Conservation (phyloP, 176 grass and related monocot genomes). For the Aegilops sharonensis region DNA sequence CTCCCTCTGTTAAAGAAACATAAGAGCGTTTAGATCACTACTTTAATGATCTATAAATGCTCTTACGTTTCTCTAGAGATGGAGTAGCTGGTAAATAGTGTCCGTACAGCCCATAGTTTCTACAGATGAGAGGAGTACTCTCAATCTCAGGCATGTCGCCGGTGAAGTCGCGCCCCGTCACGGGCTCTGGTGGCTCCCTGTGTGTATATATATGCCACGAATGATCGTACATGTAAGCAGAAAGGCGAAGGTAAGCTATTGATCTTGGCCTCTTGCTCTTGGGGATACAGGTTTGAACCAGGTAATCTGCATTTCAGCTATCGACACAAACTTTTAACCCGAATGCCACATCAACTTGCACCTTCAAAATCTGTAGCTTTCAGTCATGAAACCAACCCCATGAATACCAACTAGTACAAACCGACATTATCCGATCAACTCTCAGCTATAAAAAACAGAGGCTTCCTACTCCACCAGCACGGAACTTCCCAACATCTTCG, state of each 20-base stretch:
- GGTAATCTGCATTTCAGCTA: not conserved
- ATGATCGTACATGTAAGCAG: not conserved
- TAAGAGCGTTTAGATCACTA: no score
- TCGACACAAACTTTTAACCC: not conserved
- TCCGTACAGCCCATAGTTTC: not conserved
- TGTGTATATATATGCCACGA: not conserved
- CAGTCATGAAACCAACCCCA: not conserved
- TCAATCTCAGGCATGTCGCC: not conserved
- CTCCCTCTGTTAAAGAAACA: no score
- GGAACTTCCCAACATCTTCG: no score
- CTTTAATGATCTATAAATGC: no score
- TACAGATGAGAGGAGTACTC: not conserved
- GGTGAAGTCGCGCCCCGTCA: not conserved
- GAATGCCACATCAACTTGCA: not conserved
- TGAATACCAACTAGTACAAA: not conserved
- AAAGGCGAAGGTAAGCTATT: not conserved
- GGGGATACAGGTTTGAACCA: not conserved
- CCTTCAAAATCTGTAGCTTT: not conserved
- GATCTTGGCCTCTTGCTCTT: not conserved
- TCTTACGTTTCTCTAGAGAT: no score
- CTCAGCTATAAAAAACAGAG: no score
- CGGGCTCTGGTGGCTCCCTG: not conserved
- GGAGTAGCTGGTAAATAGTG: not conserved
- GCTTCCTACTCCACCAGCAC: no score
- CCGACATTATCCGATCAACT: no score